Evolutionary conservation across 1,139 yeast species (phyloP), one percentile per base, ranked within the genome.

Genomic region (Oligophagozyma castellii): DNA sequence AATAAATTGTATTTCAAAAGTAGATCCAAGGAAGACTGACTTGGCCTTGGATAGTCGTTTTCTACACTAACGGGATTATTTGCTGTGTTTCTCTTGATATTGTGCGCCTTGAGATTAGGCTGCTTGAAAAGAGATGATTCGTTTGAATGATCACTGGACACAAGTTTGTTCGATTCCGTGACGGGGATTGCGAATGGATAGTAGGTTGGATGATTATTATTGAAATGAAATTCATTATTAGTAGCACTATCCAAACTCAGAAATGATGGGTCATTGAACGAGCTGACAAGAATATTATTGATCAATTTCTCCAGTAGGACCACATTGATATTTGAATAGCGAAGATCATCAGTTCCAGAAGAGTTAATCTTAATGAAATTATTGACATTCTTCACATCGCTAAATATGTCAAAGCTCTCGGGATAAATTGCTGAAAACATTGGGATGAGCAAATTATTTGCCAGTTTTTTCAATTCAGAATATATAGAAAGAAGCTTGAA

Each of bases 211-310:
- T 35, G 26, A 12, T 29, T 30, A 3, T 23, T 23, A 21, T 26
- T 26, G 14, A 26, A 26, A 14, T 19, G 29, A 21, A 43, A 43
- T 22, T 41, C 46, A 24, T 39, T 37, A n/a, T 16, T 26, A 7
- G 36, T 24, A 7, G 35, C 24, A 14, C 38, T 38, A 11, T 45
- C 34, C 51, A 49, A 46, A 22, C 44, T 45, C 20, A 51, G 33
- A 29, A 44, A 51, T 4, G 52, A 46, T 4, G 50, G 35, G 31
- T 51, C 55, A 29, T 51, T 51, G 24, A 48, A 51, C 3, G 54
- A 44, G 31, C 44, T 38, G 2, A 49, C 47, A 14, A 49, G 31
- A 10, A 51, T 47, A 16, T 48, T 42, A 29, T 50, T 44, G 18
- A 51, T 48, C 7, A 42, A 29, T 27, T 45, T 42, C 23, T 47